These are phyloP conservation scores for Eleusine indica DNA, from an alignment of 176 grass and related monocot species.

Conservation along the genomic window DNA sequence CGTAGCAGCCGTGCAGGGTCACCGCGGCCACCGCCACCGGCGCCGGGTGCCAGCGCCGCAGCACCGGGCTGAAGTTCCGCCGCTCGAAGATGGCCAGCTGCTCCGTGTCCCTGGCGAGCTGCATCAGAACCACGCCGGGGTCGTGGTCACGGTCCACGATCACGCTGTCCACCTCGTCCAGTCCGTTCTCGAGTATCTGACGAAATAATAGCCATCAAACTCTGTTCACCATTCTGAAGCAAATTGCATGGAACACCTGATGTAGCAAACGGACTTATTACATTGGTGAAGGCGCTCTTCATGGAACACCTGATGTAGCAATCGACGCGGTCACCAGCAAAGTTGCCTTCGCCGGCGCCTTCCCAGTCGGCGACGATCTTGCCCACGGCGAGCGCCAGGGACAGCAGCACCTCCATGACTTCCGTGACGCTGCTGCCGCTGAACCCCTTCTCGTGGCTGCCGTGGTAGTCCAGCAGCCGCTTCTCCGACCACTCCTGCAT, in stretches of 20 bases:
- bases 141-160: slow-evolving; percentile 62
- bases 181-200: slow-evolving; percentile 71
- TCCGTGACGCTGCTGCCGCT: slow-evolving; percentile 18
- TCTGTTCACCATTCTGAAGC: too few species aligned
- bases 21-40: slow-evolving; percentile 64
- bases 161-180: slow-evolving; percentile 49
- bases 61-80: slow-evolving; percentile 66
- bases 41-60: slow-evolving; percentile 67
- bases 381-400: slow-evolving; percentile 49
- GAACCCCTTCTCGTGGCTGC: slow-evolving; percentile 55
- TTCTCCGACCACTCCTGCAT: slow-evolving; percentile 97
- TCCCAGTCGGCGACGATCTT: slow-evolving; percentile 63
- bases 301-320: slow-evolving; percentile 81
- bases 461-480: slow-evolving; percentile 77
- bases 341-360: slow-evolving; percentile 14
- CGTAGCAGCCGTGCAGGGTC: slow-evolving; percentile 83
- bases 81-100: slow-evolving; percentile 67
- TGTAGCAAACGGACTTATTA: slow-evolving; percentile 6
- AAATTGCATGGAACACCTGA: too few species aligned
- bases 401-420: slow-evolving; percentile 71
- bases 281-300: slow-evolving; percentile 85
- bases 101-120: slow-evolving; percentile 72
- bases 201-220: background rate
- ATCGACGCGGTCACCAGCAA: slow-evolving; percentile 56
- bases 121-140: slow-evolving; percentile 55